Base-by-base conservation (phyloP, 345 rosid genomes). In the Mangifera indica region DNA sequence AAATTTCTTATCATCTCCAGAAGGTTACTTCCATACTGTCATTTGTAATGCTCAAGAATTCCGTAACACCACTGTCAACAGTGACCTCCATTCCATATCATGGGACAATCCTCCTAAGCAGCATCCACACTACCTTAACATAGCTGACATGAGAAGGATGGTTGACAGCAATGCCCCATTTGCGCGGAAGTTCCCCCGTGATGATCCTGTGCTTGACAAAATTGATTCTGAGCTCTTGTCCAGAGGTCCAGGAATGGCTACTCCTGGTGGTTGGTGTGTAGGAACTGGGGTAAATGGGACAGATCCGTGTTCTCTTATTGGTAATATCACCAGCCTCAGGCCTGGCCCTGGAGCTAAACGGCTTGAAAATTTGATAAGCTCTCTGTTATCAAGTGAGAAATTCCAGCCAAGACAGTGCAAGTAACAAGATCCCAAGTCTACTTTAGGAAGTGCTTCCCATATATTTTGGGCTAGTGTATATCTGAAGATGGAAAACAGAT, bases 81-180 rank as follows among this genome's bases (percentile, higher is more conserved):
- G 87, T 6, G 99, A 94, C 71, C 87, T 94, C 57, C 99, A 94
- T 80, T 94, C 82, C 81, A 94, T 94, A 81, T 89, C 96, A 10
- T 90, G 99, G 99, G 98, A 90, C 87, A 92, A 90, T 76, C 99
- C 97, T 24, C 97, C 98, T 0, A 92, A 87, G 85, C 98, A 94
- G 78, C 95, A 90, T 71, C 98, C 97, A 2, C 98, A 89, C 78
- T 74, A 83, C 80, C 97, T 95, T 62, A 82, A 74, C 40, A 75
- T 81, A 4, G 76, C 71, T 25, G 97, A 94, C 81, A 87, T 92
- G 84, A 76, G 82, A 63, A 84, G 69, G 56, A 90, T 95, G 97
- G 71, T 85, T 7, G 78, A 86, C 32, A 92, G 98, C 53, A 90
- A 92, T 66, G 96, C 95, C 5, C 99, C 97, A 37, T 92, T 92